phyloP scores from a whole-genome alignment of 1,139 yeast species.

The Saccharomyces hybrid region DNA sequence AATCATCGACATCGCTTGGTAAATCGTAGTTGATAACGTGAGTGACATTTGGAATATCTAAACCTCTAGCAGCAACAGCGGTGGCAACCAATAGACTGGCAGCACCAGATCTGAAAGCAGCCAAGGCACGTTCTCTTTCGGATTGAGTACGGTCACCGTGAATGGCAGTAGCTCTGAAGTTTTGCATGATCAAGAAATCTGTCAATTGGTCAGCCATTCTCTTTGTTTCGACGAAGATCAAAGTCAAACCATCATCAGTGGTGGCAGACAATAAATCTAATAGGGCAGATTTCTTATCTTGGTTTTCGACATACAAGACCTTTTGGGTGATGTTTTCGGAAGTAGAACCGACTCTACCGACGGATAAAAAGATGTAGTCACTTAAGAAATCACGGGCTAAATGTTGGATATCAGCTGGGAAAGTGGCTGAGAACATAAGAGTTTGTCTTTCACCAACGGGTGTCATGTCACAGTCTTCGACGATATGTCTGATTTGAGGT shows the following conservation, averaged over 20 bases:
- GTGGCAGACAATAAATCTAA: conserved; percentile 81
- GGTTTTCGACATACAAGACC: conserved; percentile 87
- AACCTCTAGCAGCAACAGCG: conserved; percentile 95
- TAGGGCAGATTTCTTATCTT: conserved; percentile 85
- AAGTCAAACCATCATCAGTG: conserved; percentile 66
- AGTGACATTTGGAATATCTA: conserved; percentile 96
- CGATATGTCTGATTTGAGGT: conserved; percentile 97
- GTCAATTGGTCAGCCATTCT: conserved; percentile 96
- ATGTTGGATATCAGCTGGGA: conserved; percentile 95
- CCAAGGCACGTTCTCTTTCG: conserved; percentile 94
- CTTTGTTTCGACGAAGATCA: conserved; percentile 95
- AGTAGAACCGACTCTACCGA: conserved; percentile 97
- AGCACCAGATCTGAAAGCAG: conserved; percentile 52
- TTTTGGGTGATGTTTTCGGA: conserved; percentile 95
- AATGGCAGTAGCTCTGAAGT: conserved; percentile 94
- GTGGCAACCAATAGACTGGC: conserved; percentile 76
- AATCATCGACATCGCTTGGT: conserved; percentile 95
- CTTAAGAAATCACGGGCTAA: conserved; percentile 95
- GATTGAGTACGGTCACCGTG: conserved; percentile 98
- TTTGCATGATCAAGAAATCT: conserved; percentile 80
- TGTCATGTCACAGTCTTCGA: conserved; percentile 97
- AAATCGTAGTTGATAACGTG: conserved; percentile 95
- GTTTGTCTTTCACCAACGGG: conserved; percentile 87
- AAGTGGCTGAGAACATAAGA: conserved; percentile 95
- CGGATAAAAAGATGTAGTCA: conserved; percentile 91